Conservation (phyloP, 352 stramenopile genomes). For the Aphanomyces astaci region DNA sequence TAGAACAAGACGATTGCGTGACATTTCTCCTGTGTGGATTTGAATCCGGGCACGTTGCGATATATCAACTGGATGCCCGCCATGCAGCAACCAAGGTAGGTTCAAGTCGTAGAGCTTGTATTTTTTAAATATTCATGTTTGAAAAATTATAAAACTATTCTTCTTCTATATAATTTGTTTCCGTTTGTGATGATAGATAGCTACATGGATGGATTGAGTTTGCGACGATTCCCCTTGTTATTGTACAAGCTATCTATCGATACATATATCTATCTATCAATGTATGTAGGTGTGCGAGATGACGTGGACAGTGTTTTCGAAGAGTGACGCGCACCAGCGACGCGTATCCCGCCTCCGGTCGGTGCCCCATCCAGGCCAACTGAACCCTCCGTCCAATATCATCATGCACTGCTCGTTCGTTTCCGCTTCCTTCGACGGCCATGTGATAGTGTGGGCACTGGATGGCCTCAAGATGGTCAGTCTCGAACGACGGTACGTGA, state of each 20-base stretch:
- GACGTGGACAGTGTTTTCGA: not conserved
- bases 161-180: too few species aligned
- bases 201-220: too few species aligned
- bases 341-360: conserved; percentile 1
- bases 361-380: conserved; percentile 4
- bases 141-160: too few species aligned
- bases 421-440: conserved; percentile 9
- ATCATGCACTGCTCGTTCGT: conserved; percentile 16
- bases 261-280: not conserved
- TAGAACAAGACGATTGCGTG: conserved; percentile 2
- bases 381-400: conserved; percentile 13
- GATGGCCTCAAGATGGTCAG: not conserved
- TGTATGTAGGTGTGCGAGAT: conserved; percentile 16
- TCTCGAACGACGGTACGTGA: conserved; percentile 1
- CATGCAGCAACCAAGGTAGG: not conserved
- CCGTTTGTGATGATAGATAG: too few species aligned
- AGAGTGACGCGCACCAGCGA: not conserved
- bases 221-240: too few species aligned
- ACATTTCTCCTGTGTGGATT: conserved; percentile 3
- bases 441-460: conserved; percentile 20
- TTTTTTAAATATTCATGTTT: too few species aligned
- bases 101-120: too few species aligned
- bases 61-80: conserved; percentile 4
- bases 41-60: not conserved
- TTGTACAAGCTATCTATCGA: too few species aligned